Base-by-base conservation (phyloP, 2,329 filamentous ascomycete species). In the Exophiala mesophila region DNA sequence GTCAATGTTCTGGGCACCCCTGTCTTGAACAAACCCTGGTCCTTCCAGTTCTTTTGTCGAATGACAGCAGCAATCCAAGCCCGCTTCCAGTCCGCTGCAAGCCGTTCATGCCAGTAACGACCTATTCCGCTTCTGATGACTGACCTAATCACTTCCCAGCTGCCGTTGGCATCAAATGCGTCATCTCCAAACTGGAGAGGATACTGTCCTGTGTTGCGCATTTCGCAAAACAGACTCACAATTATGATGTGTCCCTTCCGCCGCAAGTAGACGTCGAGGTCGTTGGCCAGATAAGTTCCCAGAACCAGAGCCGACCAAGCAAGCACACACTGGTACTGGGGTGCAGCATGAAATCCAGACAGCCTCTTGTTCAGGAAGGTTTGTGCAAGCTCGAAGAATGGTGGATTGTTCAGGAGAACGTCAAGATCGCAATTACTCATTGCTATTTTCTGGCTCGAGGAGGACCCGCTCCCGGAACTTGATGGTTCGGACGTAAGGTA, bases 341-440 rank as follows among this genome's bases (percentile, higher is more conserved):
- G 8, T 12, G 37, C 37, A 19, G 36, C 13, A 5, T 24, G 29
- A 19, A 41, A 38, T 5, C 26, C 41, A 5, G 19, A 17, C 3
- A 44, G 34, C 21, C 41, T 44, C 36, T 44, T 26, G 37, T 49
- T 40, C 18, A 49, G 38, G n/a, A 49, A 49, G 18, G 45, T 44
- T 15, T 41, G 39, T 13, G 33, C 45, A 9, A 45, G 17, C 17
- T 45, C 29, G 10, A n/a, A n/a, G 4, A 39, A 21, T 2, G 13
- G 13, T 13, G 21, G 44, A 5, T 39, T 24, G n/a, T 18, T n/a
- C 6, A 15, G 10, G 6, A 7, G 23, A 7, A 26, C 12, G 23
- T 26, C 23, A 7, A 7, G 23, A 12, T 26, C 23, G 12, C 12
- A 12, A 7, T 12, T 6, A 26, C 23, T 12, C 6, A 12, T 12